Evolutionary conservation across 306 rosid species (phyloP).

Genomic region (Ziziphus jujuba): DNA sequence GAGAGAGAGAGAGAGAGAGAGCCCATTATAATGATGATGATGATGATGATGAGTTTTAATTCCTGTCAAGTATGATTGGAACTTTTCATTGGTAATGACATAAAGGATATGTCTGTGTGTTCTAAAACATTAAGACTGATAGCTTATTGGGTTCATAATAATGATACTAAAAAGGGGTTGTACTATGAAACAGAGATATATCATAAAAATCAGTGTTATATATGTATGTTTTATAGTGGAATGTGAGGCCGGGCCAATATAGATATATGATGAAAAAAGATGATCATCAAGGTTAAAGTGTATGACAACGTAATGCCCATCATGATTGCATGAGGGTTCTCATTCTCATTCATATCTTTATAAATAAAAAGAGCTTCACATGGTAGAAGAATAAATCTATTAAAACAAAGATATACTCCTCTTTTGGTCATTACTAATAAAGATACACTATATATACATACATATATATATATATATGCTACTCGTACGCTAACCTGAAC

Average conservation of each 20-base stretch:
- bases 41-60: not conserved
- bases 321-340: slow-evolving; percentile 52
- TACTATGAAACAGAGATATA: slow-evolving; percentile 47
- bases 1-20: too few species aligned
- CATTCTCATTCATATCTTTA: slow-evolving; percentile 41
- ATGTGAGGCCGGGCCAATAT: slow-evolving; percentile 8
- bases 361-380: slow-evolving; percentile 38
- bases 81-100: slow-evolving; percentile 72
- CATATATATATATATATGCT: too few species aligned
- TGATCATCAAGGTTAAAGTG: not conserved
- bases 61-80: slow-evolving; percentile 18
- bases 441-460: slow-evolving; percentile 2
- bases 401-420: slow-evolving; percentile 32
- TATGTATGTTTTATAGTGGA: not conserved
- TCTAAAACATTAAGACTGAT: slow-evolving; percentile 42
- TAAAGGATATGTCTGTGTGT: slow-evolving; percentile 58
- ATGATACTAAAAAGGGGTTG: slow-evolving; percentile 62
- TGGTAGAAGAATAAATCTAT: slow-evolving; percentile 34
- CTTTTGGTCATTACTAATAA: slow-evolving; percentile 29
- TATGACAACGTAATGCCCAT: slow-evolving; percentile 24
- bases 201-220: slow-evolving; percentile 27
- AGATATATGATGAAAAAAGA: slow-evolving; percentile 20
- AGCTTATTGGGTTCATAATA: slow-evolving; percentile 43
- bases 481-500: too few species aligned
- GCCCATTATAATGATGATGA: slow-evolving; percentile 14